Evolutionary conservation across 768 basidiomycete genomes (phyloP).

Genomic region (Pleurotus giganteus): DNA sequence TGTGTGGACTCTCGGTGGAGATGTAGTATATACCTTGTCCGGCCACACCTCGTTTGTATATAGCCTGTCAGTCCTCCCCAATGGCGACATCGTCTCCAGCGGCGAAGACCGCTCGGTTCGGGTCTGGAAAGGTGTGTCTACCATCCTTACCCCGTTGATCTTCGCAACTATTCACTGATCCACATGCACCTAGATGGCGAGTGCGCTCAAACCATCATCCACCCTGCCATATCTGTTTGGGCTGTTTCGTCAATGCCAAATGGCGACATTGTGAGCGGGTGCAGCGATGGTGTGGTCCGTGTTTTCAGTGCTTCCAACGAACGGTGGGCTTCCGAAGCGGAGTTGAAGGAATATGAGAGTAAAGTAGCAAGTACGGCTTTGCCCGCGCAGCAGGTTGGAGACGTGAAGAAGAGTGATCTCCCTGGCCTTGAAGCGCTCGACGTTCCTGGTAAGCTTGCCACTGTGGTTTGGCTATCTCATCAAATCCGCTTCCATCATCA

Average conservation of each 20-base stretch:
- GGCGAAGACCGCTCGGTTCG: slow-evolving; percentile 94
- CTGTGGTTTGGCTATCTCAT: neutral
- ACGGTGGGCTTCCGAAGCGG: slow-evolving; percentile 67
- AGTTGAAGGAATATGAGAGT: slow-evolving; percentile 69
- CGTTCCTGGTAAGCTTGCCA: slow-evolving; percentile 55
- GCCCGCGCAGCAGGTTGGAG: slow-evolving; percentile 85
- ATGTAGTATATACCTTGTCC: slow-evolving; percentile 72
- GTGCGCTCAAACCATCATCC: slow-evolving; percentile 83
- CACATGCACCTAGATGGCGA: slow-evolving; percentile 63
- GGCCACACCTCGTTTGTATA: slow-evolving; percentile 99
- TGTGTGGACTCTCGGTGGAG: slow-evolving; percentile 87
- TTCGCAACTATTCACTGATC: neutral
- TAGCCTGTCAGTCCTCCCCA: slow-evolving; percentile 78
- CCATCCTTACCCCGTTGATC: slow-evolving; percentile 6
- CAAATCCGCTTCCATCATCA: neutral
- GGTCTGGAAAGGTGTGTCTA: slow-evolving; percentile 77
- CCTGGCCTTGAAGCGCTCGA: slow-evolving; percentile 81
- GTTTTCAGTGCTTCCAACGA: slow-evolving; percentile 77
- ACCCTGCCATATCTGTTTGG: slow-evolving; percentile 98
- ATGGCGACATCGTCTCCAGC: slow-evolving; percentile 80
- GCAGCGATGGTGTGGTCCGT: slow-evolving; percentile 84
- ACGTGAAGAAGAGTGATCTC: slow-evolving; percentile 89
- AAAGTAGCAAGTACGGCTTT: slow-evolving; percentile 76
- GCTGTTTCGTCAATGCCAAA: slow-evolving; percentile 84
- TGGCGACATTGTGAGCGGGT: slow-evolving; percentile 89